phyloP scores from a whole-genome alignment of 2,329 filamentous ascomycete species.

The Beauveria sp. region DNA sequence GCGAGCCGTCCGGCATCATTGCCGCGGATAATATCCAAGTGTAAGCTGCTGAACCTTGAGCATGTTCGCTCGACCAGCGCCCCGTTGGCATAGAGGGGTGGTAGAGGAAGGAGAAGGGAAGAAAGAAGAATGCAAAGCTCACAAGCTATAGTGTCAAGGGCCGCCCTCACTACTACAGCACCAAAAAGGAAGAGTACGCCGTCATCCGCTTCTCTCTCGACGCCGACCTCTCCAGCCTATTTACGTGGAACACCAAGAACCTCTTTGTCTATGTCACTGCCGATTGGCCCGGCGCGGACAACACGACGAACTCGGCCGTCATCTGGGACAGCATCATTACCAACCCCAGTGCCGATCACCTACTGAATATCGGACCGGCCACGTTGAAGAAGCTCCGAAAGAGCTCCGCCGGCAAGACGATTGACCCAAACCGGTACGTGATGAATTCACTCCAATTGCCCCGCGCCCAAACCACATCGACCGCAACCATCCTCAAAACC shows the following conservation, averaged over 20 bases:
- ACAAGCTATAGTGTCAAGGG: slow-evolving; percentile 65
- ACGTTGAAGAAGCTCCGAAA: slow-evolving; percentile 55
- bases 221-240: slow-evolving; percentile 82
- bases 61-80: no score
- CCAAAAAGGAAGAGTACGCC: slow-evolving; percentile 91
- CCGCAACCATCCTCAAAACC: not conserved
- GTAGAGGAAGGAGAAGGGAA: not conserved
- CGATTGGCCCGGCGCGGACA: slow-evolving; percentile 46
- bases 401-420: slow-evolving; percentile 51
- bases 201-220: slow-evolving; percentile 90
- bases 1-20: slow-evolving; percentile 57
- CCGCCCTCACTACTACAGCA: slow-evolving; percentile 90
- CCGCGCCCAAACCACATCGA: not conserved
- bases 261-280: slow-evolving; percentile 94
- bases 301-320: slow-evolving; percentile 61
- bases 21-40: slow-evolving; percentile 74
- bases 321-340: slow-evolving; percentile 97
- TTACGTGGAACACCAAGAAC: slow-evolving; percentile 99
- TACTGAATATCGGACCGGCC: slow-evolving; percentile 52
- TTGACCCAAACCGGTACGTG: slow-evolving; percentile 49
- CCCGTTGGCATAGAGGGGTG: no score
- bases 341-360: slow-evolving; percentile 55
- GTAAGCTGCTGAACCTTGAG: slow-evolving; percentile 41
- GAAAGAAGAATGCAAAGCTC: not conserved
- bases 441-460: not conserved